These are phyloP conservation scores for Colletotrichum spinosum DNA, from an alignment of 2,329 filamentous ascomycete species.

Conservation along the genomic window DNA sequence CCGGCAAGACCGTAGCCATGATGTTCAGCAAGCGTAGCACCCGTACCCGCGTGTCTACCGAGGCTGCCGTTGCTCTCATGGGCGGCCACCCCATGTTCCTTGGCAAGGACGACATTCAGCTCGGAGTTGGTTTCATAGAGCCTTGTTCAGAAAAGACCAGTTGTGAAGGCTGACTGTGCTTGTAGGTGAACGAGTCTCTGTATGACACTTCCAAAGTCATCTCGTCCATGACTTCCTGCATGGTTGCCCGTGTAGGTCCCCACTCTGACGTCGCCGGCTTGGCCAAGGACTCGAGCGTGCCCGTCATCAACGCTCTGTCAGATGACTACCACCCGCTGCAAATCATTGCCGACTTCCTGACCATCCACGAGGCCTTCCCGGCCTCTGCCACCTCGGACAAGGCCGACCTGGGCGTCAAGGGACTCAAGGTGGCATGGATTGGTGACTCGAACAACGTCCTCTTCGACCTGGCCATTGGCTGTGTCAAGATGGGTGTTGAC, in stretches of 20 bases:
- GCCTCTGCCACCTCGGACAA: slow-evolving; percentile 48
- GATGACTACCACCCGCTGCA: slow-evolving; percentile 95
- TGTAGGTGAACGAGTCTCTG: slow-evolving; percentile 89
- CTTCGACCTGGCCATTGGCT: slow-evolving; percentile 90
- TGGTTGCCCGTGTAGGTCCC: slow-evolving; percentile 82
- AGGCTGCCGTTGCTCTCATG: slow-evolving; percentile 88
- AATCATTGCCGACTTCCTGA: slow-evolving; percentile 93
- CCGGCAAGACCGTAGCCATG: slow-evolving; percentile 88
- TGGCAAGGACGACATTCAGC: slow-evolving; percentile 94
- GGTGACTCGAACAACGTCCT: slow-evolving; percentile 98
- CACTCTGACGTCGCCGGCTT: slow-evolving; percentile 80
- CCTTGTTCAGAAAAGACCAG: too few species aligned
- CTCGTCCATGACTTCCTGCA: slow-evolving; percentile 90
- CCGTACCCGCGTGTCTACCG: slow-evolving; percentile 91
- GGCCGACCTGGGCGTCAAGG: slow-evolving; percentile 74
- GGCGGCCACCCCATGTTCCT: slow-evolving; percentile 97
- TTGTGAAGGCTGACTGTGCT: slow-evolving; percentile 17
- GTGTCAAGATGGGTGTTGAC: slow-evolving; percentile 87
- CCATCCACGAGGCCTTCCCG: slow-evolving; percentile 83
- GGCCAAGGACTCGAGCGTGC: slow-evolving; percentile 79
- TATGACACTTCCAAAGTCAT: slow-evolving; percentile 92
- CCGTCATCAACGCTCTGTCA: slow-evolving; percentile 88
- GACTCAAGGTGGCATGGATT: slow-evolving; percentile 94
- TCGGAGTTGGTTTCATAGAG: slow-evolving; percentile 73
- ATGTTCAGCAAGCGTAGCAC: slow-evolving; percentile 98